Evolutionary conservation across 2,329 filamentous ascomycete genomes (phyloP), one percentile per base, ranked within the genome.

Genomic region (Furcasterigmium sp.): DNA sequence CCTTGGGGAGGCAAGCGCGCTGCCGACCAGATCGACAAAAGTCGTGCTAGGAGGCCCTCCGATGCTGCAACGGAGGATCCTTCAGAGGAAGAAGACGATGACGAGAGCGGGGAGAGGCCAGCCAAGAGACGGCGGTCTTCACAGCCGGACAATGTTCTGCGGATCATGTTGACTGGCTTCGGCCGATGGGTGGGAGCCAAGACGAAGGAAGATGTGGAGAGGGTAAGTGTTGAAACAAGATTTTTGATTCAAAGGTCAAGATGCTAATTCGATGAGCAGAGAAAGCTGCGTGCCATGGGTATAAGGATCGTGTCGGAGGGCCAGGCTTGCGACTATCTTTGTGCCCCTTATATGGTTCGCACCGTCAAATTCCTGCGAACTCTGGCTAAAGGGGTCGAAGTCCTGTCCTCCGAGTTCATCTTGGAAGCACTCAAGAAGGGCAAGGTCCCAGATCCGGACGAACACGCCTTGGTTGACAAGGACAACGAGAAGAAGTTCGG

Each of bases 361-460:
- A 98, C 93, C 0, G 82, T 88, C 60, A 98, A 98, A 59, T 98
- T 98, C 59, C 82, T 97, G 39, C 85, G 84, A 48, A 89, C 90
- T 11, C 69, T 98, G 21, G 90, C 93, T 15, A 82, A 81, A 46
- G 90, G 87, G 1, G 88, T 90, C 1, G 75, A 78, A 2, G 78
- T 97, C 35, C 76, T 97, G 42, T 82, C 82, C 37, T 85, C 84
- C 1, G 75, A 78, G 8, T 98, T 89, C 61, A 79, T 98, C 45
- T 86, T 91, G 44, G 73, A 78, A 19, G 88, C 85, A 37, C 72
- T 97, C 10, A 80, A 86, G 37, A 72, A 80, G 25, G 80, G 85
- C 49, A 72, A 81, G 55, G 59, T 87, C 8, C 79, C 85, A 1
- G 67, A 82, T 18, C 70, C 83, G 0, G 68, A 82, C 1, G 73